Evolutionary conservation across 768 basidiomycete genomes (phyloP), one percentile per base, ranked within the genome.

Genomic region (Rhizopogon rudus): DNA sequence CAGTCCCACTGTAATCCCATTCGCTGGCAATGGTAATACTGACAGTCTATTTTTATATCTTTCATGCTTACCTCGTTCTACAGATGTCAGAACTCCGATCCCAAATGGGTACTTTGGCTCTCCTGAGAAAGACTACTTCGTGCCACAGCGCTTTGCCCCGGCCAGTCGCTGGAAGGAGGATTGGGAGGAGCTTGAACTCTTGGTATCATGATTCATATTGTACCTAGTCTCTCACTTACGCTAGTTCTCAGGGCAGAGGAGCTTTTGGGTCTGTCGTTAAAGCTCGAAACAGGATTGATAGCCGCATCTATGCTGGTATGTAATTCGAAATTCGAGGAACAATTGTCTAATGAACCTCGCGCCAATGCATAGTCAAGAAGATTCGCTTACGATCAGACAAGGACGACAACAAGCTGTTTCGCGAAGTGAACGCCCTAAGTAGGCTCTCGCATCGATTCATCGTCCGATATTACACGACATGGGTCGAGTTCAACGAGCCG

Each of bases 221-320:
- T 45, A 53, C 20, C 20, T 22, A 25, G 52, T 42, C 20, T 35
- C 44, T 10, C 44, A 52, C 13, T 52, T 17, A 41, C 7, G 7
- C 40, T 52, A 10, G 44, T 28, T 6, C 37, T 2, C 58, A 93
- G 89, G 93, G 93, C 0, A 87, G 87, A 65, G 94, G 94, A 0
- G 92, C 82, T 0, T 96, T 93, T 68, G 93, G 93, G 0, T 90
- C 91, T n/a, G 93, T 97, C 0, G 93, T 97, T 31, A 97, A 97
- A 67, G 94, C 93, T 3, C 79, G 87, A 44, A 93, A 96, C 64
- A 90, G 84, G 74, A 84, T 95, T 20, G 94, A 97, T 65, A 81
- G 77, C 10, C 78, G 89, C 22, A 89, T 92, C 54, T 94, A 93
- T 65, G 91, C 90, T 12, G 86, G 87, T 85, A 52, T 9, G 77